phyloP scores from a whole-genome alignment of 1,284 basidiomycete species.

The Cryptococcus sp. region DNA sequence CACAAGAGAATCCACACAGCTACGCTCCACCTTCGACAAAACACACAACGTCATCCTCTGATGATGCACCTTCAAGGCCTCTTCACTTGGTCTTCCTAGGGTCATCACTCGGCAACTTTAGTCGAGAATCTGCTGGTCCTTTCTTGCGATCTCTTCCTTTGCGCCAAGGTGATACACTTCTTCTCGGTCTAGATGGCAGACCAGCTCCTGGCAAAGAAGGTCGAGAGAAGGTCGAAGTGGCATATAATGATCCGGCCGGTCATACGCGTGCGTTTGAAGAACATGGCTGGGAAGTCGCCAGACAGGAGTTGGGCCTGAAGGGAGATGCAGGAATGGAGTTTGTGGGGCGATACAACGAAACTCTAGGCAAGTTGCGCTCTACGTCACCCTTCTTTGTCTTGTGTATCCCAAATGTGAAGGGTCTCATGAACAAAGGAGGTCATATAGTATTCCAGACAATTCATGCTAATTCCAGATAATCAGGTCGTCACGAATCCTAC shows the following conservation, averaged over 20 bases:
- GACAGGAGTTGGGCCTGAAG: conserved; percentile 40
- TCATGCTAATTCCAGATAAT: background rate
- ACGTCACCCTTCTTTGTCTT: background rate
- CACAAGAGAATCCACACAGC: background rate
- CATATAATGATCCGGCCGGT: conserved; percentile 75
- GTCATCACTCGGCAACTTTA: conserved; percentile 88
- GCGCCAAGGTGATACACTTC: conserved; percentile 54
- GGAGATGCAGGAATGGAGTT: conserved; percentile 57
- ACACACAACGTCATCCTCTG: background rate
- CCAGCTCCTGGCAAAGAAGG: conserved; percentile 38
- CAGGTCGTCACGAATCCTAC: conserved; percentile 83
- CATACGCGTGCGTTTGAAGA: conserved; percentile 80
- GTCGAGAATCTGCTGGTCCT: conserved; percentile 62
- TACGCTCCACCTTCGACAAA: background rate
- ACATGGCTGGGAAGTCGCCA: conserved; percentile 69
- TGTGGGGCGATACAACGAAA: conserved; percentile 68
- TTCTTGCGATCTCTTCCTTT: conserved; percentile 80
- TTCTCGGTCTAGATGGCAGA: conserved; percentile 75
- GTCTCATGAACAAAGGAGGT: background rate
- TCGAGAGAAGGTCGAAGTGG: conserved; percentile 52
- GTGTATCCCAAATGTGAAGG: background rate
- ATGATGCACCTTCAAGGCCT: conserved; percentile 44
- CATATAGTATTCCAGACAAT: background rate
- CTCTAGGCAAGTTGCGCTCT: conserved; percentile 55
- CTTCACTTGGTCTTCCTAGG: conserved; percentile 89